Percentiles rank a stretch among this genome's conserved stretches.
phyloP scores from a whole-genome alignment of 1,284 basidiomycete species.

The Fomitiporia mediterranea region DNA sequence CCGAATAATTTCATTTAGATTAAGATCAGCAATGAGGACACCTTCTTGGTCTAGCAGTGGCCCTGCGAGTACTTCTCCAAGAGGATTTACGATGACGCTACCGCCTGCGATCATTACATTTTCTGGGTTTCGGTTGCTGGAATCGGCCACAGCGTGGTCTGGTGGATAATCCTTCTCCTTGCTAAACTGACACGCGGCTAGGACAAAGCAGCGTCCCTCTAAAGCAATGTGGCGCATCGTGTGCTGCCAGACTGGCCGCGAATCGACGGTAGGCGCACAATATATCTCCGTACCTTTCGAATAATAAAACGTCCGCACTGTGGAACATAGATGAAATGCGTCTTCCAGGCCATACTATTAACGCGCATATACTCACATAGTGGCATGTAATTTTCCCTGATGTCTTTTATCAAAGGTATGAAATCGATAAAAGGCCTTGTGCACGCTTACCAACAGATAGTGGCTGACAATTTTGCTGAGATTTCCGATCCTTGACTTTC shows the following conservation, averaged over 20 bases:
- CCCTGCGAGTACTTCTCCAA: constrained; percentile 65
- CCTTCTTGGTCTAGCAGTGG: constrained; percentile 59
- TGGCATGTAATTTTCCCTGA: constrained; percentile 77
- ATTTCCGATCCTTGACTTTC: constrained; percentile 22
- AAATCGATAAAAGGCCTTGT: neutral
- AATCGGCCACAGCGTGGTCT: constrained; percentile 46
- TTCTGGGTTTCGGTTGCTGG: constrained; percentile 38
- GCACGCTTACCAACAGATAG: constrained; percentile 59
- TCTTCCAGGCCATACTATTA: neutral
- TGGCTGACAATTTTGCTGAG: constrained; percentile 48
- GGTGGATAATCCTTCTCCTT: constrained; percentile 57
- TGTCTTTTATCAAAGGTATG: neutral
- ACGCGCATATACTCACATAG: constrained; percentile 37
- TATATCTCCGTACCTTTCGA: constrained; percentile 59
- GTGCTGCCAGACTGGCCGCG: constrained; percentile 56
- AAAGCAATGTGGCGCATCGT: constrained; percentile 72
- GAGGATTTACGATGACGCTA: constrained; percentile 62
- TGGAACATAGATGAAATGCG: constrained; percentile 7
- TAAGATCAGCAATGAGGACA: constrained; percentile 59
- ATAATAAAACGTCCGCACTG: constrained; percentile 61
- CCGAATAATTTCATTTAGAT: constrained; percentile 54
- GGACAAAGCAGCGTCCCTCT: constrained; percentile 74
- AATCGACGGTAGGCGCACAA: constrained; percentile 69
- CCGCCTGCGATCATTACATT: constrained; percentile 68
- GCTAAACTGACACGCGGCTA: constrained; percentile 61